Evolutionary conservation across 1,139 yeast species (phyloP), one percentile per base, ranked within the genome.

Genomic region (Protomyces inouyei): DNA sequence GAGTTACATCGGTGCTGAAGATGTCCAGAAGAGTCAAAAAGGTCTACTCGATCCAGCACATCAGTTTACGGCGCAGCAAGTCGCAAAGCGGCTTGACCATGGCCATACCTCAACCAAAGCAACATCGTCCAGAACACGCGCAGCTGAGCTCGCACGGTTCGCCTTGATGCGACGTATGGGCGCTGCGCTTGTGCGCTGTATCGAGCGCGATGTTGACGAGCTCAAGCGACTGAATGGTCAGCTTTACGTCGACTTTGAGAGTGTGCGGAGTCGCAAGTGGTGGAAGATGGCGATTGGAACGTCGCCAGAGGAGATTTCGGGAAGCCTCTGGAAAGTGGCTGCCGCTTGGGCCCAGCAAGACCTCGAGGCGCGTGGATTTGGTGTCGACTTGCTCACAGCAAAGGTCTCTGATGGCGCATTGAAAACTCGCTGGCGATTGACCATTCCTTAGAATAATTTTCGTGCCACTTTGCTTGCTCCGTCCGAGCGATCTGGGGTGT

Each of bases 381-480:
- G 21, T 21, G 48, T 43, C 4, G 48, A 43, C 12, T 4, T n/a
- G 25, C 18, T 43, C 23, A 43, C 14, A 10, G 48, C 48, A 5
- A 43, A 43, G 23, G 12, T 43, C 4, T 16, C 48, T 10, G 23
- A n/a, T 2, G 18, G 25, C 8, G 48, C 48, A 4, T 43, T 43
- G 48, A 18, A 43, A 4, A 21, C 18, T 10, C 21, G 25, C 5
- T 43, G 48, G 48, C 48, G 48, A 3, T 18, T 43, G 23, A 12
- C 21, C 4, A 21, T 43, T 18, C 48, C 25, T 38, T 21, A 57
- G 37, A 57, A 57, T 38, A 59, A 35, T 35, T 52, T 59, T 12
- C 63, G 52, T 52, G 63, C 63, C 6, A 59, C 36, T 43, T 59
- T 59, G 5, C 57, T 38, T 16, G 25, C 21, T 5, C 37, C 28